These are phyloP conservation scores for Pyronema domesticum DNA, from an alignment of 495 filamentous ascomycete species.

Conservation along the genomic window DNA sequence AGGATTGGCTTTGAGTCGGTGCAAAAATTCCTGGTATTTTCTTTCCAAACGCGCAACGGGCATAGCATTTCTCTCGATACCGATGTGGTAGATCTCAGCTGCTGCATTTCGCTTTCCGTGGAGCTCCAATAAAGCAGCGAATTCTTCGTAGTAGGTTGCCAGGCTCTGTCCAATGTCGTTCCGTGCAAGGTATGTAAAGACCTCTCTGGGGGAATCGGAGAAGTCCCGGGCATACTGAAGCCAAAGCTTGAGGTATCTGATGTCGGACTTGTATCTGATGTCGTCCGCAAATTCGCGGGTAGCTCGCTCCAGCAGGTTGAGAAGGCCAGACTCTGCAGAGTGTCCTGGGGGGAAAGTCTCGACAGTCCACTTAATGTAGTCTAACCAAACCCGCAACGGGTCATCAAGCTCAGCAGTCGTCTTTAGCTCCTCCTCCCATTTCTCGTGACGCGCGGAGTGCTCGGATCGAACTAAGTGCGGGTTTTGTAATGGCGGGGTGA, in stretches of 20 bases:
- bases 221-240: slow-evolving; percentile 84
- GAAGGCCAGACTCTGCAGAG: slow-evolving; percentile 77
- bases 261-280: slow-evolving; percentile 82
- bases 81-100: slow-evolving; percentile 77
- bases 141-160: slow-evolving; percentile 95
- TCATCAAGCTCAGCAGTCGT: slow-evolving; percentile 75
- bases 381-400: slow-evolving; percentile 85
- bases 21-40: slow-evolving; percentile 80
- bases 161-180: slow-evolving; percentile 73
- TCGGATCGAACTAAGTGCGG: slow-evolving; percentile 46
- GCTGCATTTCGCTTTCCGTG: slow-evolving; percentile 78
- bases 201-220: slow-evolving; percentile 78
- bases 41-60: slow-evolving; percentile 62
- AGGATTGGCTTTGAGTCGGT: slow-evolving; percentile 46
- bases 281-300: slow-evolving; percentile 75
- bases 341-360: slow-evolving; percentile 89
- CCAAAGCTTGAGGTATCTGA: slow-evolving; percentile 83
- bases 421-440: slow-evolving; percentile 70
- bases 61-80: slow-evolving; percentile 72
- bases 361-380: slow-evolving; percentile 91
- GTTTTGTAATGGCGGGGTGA: slow-evolving; percentile 35
- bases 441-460: slow-evolving; percentile 55
- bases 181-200: slow-evolving; percentile 75
- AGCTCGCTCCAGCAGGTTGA: slow-evolving; percentile 78
- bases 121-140: slow-evolving; percentile 76